phyloP scores from a whole-genome alignment of 805 yeast species.

The Yamadazyma endophytica region DNA sequence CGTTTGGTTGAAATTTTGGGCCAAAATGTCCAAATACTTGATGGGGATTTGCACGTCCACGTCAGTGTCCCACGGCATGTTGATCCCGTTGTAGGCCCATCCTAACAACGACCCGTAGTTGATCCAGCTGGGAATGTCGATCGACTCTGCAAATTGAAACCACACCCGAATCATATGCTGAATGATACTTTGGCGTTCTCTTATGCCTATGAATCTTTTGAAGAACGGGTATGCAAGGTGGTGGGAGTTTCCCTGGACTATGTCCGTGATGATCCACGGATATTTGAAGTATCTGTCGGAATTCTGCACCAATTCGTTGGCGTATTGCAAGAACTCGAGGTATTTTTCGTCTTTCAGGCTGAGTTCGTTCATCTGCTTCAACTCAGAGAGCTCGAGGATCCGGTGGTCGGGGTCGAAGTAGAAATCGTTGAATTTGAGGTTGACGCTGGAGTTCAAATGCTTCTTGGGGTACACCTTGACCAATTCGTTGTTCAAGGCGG shows the following conservation, averaged over 20 bases:
- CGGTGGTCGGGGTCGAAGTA: slow-evolving; percentile 25
- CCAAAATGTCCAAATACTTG: slow-evolving; percentile 18
- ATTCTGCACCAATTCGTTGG: slow-evolving; percentile 18
- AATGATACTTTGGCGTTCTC: slow-evolving; percentile 33
- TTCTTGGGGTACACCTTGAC: not conserved
- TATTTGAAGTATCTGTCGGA: slow-evolving; percentile 34
- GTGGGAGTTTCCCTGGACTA: slow-evolving; percentile 29
- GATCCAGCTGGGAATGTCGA: slow-evolving; percentile 24
- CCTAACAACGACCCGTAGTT: slow-evolving; percentile 26
- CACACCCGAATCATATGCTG: slow-evolving; percentile 35
- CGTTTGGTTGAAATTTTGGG: slow-evolving; percentile 19
- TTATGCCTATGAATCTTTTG: slow-evolving; percentile 27
- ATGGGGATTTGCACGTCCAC: slow-evolving; percentile 27
- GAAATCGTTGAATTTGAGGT: slow-evolving; percentile 22
- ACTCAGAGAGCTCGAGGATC: slow-evolving; percentile 19
- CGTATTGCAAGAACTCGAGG: slow-evolving; percentile 25
- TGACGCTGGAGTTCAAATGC: slow-evolving; percentile 8
- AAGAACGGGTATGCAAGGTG: slow-evolving; percentile 35
- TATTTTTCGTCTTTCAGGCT: slow-evolving; percentile 17
- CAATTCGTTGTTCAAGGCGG: not conserved
- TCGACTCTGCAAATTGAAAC: slow-evolving; percentile 32
- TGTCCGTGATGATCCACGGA: slow-evolving; percentile 36
- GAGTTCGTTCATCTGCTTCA: slow-evolving; percentile 11
- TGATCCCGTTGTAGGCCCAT: slow-evolving; percentile 28
- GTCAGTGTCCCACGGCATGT: slow-evolving; percentile 31